Conservation (phyloP, 2,329 filamentous ascomycete genomes). For the Dryadomyces quercivorus region DNA sequence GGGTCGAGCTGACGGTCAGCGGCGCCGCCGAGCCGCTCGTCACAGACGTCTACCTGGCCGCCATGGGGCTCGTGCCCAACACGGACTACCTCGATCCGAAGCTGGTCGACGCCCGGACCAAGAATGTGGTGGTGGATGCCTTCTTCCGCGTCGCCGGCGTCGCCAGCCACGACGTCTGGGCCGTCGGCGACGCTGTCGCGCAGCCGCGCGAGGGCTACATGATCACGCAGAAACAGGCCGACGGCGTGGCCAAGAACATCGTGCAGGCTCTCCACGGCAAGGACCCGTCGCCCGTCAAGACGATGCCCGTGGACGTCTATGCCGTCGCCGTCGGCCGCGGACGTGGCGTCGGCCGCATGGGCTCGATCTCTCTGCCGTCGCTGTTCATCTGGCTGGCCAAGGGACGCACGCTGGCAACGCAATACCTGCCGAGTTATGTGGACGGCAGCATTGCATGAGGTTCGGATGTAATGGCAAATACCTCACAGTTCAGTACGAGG, state of each 20-base stretch:
- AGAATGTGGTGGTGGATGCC: slow-evolving; percentile 39
- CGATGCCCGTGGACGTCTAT: slow-evolving; percentile 34
- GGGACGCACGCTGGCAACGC: slow-evolving; percentile 34
- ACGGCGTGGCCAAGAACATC: slow-evolving; percentile 40
- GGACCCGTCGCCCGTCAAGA: slow-evolving; percentile 30
- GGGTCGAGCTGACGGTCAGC: slow-evolving; percentile 34
- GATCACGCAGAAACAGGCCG: slow-evolving; percentile 37
- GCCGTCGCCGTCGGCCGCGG: slow-evolving; percentile 36
- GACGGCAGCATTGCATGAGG: slow-evolving; percentile 34
- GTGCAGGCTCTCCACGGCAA: slow-evolving; percentile 33
- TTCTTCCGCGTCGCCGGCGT: slow-evolving; percentile 32
- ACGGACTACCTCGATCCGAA: slow-evolving; percentile 35
- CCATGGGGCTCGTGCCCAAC: slow-evolving; percentile 43
- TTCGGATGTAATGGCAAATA: too few species aligned
- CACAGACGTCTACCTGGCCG: slow-evolving; percentile 39
- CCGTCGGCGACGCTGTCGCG: slow-evolving; percentile 39
- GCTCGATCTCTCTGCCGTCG: slow-evolving; percentile 34
- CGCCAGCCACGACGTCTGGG: slow-evolving; percentile 31
- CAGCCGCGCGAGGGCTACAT: slow-evolving; percentile 33
- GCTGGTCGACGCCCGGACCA: slow-evolving; percentile 30
- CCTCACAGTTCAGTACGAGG: too few species aligned
- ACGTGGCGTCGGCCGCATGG: slow-evolving; percentile 34
- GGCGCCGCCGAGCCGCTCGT: slow-evolving; percentile 31
- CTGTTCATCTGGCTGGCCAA: slow-evolving; percentile 38
- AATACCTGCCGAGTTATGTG: slow-evolving; percentile 31